phyloP scores from a whole-genome alignment of 805 yeast genomes.

The Isabelozyma gotoi region DNA sequence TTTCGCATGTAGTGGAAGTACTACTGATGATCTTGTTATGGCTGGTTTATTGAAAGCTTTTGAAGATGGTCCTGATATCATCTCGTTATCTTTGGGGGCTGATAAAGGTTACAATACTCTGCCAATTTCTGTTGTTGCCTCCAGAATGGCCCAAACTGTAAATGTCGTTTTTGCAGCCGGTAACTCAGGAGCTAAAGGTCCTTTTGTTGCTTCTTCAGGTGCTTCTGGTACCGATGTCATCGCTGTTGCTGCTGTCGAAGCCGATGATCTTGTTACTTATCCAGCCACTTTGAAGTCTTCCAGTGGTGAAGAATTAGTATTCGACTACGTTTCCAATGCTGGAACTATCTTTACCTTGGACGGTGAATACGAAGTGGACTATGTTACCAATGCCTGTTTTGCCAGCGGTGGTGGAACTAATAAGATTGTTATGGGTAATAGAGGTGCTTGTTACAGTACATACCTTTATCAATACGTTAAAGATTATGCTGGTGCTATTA shows the following conservation, averaged over 20 bases:
- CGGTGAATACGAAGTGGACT: not conserved
- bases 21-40: too few species aligned
- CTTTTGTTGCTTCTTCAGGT: conserved; percentile 9
- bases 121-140: conserved; percentile 11
- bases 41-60: too few species aligned
- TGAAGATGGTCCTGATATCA: too few species aligned
- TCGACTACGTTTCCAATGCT: not conserved
- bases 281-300: conserved; percentile 6
- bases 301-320: conserved; percentile 1
- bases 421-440: not conserved
- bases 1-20: too few species aligned
- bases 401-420: not conserved
- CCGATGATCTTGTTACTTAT: conserved; percentile 6
- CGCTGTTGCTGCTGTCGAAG: conserved; percentile 9
- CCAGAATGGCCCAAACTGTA: conserved; percentile 8
- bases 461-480: too few species aligned
- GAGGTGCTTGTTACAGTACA: not conserved
- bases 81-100: too few species aligned
- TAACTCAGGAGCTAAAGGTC: conserved; percentile 11
- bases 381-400: not conserved
- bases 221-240: conserved; percentile 6
- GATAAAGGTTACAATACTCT: not conserved
- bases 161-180: conserved; percentile 13
- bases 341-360: not conserved
- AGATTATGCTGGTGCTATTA: too few species aligned